A percentile compares a stretch with the other conserved stretches of the same genome.
Evolutionary conservation across 2,329 filamentous ascomycete genomes (phyloP).

Genomic region (Exophiala spinifera): DNA sequence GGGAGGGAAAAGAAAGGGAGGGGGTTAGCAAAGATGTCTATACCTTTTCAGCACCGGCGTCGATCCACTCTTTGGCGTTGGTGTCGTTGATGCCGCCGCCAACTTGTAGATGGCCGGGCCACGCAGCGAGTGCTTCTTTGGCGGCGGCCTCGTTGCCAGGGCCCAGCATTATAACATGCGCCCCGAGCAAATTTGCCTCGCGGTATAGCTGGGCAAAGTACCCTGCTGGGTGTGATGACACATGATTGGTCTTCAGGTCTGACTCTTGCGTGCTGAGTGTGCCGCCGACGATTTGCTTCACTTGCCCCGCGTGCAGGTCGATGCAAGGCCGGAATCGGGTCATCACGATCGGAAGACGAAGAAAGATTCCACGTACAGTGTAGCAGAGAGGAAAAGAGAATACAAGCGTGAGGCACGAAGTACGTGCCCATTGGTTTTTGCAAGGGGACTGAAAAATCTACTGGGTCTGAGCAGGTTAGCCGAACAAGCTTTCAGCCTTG

Average conservation of each 20-base stretch:
- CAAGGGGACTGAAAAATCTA: no score
- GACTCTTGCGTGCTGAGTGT: constrained; percentile 68
- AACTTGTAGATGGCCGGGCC: constrained; percentile 79
- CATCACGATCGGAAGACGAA: constrained; percentile 54
- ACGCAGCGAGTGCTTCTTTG: constrained; percentile 69
- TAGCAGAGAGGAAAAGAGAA: not conserved
- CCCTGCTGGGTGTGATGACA: constrained; percentile 75
- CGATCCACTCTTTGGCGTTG: constrained; percentile 85
- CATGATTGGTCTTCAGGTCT: constrained; percentile 83
- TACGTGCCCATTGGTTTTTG: no score
- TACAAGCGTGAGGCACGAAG: not conserved
- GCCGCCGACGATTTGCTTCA: constrained; percentile 97
- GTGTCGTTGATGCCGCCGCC: constrained; percentile 87
- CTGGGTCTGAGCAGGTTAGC: no score
- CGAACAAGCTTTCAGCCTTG: no score
- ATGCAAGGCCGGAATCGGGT: constrained; percentile 95
- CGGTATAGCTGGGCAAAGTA: constrained; percentile 82
- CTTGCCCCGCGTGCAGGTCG: constrained; percentile 92
- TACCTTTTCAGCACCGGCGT: constrained; percentile 85
- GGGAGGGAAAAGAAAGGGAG: no score
- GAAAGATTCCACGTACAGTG: not conserved
- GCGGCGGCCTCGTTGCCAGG: constrained; percentile 81
- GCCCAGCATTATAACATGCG: constrained; percentile 95
- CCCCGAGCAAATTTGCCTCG: constrained; percentile 69
- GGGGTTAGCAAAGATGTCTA: no score